Base-by-base conservation (phyloP, 257 asterid genomes). In the Penstemon davidsonii region DNA sequence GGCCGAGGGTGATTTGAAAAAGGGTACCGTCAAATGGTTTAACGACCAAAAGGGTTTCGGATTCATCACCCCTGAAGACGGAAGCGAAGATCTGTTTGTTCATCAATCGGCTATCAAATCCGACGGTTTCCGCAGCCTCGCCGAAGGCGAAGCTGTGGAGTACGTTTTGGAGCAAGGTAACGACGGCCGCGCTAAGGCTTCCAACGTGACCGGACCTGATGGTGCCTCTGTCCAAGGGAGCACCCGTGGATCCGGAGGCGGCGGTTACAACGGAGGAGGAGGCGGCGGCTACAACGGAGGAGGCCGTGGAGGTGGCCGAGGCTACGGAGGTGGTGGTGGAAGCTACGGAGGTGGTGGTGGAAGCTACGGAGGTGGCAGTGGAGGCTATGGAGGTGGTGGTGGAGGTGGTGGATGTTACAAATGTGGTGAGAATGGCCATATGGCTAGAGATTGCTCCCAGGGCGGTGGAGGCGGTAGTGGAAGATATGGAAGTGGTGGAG, bases 11-110 rank as follows among this genome's bases (percentile, higher is more conserved):
- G 82, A 80, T 19, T 78, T 80, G 75, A 74, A 68, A 4, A 84
- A 61, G 82, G 98, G 98, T 0, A 66, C 73, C 0, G 98, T 92
- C 4, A 92, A 92, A 71, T 92, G 98, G 98, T 92, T 92, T 72
- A 84, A 77, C 68, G 96, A 84, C 55, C 92, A 86, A 33, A 92
- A 89, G 47, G 98, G 98, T 0, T 92, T 81, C 39, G 98, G 98
- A 0, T 92, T 92, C 75, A 89, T 92, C 64, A 89, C 96, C 7
- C 98, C 98, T 5, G 86, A 82, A 0, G 96, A 87, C 46, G 98
- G 96, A 3, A 73, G 77, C 69, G 95, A 89, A 8, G 98, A 91
- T 77, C 90, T 88, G 12, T 91, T 91, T 50, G 98, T 91, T 0
- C 98, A 91, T 6, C 95, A 87, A 36, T 84, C 95, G 0, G 87